Base-by-base conservation (phyloP, 345 rosid species). In the Toxicodendron radicans region DNA sequence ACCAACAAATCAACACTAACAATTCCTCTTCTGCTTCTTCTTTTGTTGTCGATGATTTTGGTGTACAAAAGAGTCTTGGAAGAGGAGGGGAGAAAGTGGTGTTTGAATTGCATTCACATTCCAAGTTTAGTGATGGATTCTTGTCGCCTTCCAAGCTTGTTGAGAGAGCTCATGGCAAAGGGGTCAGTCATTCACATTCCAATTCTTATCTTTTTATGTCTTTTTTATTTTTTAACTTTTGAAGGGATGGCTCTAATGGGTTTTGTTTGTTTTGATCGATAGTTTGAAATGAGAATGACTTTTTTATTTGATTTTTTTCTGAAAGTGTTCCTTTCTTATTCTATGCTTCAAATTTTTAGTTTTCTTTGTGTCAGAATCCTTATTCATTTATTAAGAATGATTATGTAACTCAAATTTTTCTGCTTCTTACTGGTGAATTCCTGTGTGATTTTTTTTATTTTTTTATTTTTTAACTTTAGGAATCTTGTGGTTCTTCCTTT, bases 81-180 rank as follows among this genome's bases (percentile, higher is more conserved):
- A 78, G 79, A 38, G 72, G 75, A 12, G 68, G 57, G 54, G 86
- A 86, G 48, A 91, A 79, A 74, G 33, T 89, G 78, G 85, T 89
- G 6, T 95, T 93, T 76, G 99, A 95, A 79, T 83, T 93, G 81
- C 99, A 95, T 76, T 87, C 92, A 11, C 99, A 95, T 81, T 87
- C 98, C 53, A 95, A 93, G 76, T 87, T 64, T 81, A 95, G 99
- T 76, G 99, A 95, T 79, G 99, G 99, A 23, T 93, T 81, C 83
- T 78, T 95, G 74, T 86, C 99, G 18, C 99, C 99, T 73, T 79
- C 96, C 3, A 95, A 90, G 86, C 91, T 95, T 78, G 90, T 95
- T 5, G 92, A 95, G 82, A 89, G 88, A 78, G 99, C 99, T 85
- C 88, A 91, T 81, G 78, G 71, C 49, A 87, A 88, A 69, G 97